Evolutionary conservation across 371 early-diverging fungal species (phyloP).

Genomic region (Catenaria anguillulae): DNA sequence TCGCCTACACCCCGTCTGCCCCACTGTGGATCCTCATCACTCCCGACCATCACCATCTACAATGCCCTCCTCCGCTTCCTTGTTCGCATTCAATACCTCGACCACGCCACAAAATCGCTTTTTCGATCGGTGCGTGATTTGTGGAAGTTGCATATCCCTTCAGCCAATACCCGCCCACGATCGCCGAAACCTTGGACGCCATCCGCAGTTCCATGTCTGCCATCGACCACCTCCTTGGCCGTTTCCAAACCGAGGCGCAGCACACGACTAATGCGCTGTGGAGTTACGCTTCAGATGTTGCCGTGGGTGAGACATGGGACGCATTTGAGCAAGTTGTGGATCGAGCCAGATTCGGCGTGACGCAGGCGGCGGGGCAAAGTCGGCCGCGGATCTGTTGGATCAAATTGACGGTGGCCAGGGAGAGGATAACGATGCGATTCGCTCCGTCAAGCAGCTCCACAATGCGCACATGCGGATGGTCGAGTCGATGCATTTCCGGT

Average conservation of each 20-base stretch:
- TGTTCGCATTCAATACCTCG: neutral
- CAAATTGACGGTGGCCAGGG: too few species aligned
- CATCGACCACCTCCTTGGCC: neutral
- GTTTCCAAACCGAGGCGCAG: neutral
- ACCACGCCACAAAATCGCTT: neutral
- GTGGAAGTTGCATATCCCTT: neutral
- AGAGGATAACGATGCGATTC: too few species aligned
- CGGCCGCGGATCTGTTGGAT: too few species aligned
- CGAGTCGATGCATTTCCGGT: neutral
- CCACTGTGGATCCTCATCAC: too few species aligned
- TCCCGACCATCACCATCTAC: neutral
- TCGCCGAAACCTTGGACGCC: neutral
- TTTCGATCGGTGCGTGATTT: neutral
- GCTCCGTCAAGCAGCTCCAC: too few species aligned
- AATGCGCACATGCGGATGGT: too few species aligned
- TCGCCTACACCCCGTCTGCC: too few species aligned
- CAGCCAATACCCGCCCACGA: neutral
- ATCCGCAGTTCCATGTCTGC: neutral
- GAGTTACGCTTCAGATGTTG: constrained; percentile 1
- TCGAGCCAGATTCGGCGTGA: too few species aligned
- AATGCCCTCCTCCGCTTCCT: neutral
- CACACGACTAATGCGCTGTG: neutral
- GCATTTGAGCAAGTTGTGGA: too few species aligned
- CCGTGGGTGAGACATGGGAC: neutral
- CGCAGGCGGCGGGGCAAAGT: too few species aligned